Percentiles rank a stretch among this genome's conserved stretches.
phyloP scores from a whole-genome alignment of 2,329 filamentous ascomycete genomes.

The Claviceps spartinae region DNA sequence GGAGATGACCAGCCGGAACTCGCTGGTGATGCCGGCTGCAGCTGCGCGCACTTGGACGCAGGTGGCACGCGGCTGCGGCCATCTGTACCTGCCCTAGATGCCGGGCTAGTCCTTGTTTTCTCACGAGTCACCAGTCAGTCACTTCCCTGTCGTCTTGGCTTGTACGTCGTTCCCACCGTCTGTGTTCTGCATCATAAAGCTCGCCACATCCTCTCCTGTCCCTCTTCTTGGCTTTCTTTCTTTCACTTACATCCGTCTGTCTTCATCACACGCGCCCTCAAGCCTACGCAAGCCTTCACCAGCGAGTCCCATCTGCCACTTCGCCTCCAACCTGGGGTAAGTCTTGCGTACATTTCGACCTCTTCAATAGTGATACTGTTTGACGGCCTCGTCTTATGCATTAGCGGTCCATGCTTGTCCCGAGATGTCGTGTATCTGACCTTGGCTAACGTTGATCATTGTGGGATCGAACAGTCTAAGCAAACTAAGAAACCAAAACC shows the following conservation, averaged over 20 bases:
- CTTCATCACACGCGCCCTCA: not conserved
- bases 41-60: not conserved
- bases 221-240: too few relatives aligned
- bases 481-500: not conserved
- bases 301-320: not conserved
- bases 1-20: too few relatives aligned
- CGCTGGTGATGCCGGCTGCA: too few relatives aligned
- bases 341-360: not conserved
- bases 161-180: not conserved
- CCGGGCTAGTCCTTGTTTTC: constrained; percentile 4
- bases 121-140: constrained; percentile 1
- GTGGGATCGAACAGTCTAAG: too few relatives aligned
- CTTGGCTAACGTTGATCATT: too few relatives aligned
- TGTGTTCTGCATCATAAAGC: constrained; percentile 5
- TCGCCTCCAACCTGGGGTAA: constrained; percentile 1
- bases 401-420: too few relatives aligned
- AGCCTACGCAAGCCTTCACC: not conserved
- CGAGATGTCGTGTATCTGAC: too few relatives aligned
- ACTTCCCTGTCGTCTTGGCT: not conserved
- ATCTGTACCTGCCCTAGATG: constrained; percentile 4
- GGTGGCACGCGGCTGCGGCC: constrained; percentile 6
- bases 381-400: too few relatives aligned
- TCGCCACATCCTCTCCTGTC: not conserved
- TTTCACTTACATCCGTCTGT: not conserved
- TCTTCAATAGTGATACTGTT: not conserved